These are phyloP conservation scores for Phytophthora aleatoria DNA, from an alignment of 352 stramenopile species.

Conservation along the genomic window DNA sequence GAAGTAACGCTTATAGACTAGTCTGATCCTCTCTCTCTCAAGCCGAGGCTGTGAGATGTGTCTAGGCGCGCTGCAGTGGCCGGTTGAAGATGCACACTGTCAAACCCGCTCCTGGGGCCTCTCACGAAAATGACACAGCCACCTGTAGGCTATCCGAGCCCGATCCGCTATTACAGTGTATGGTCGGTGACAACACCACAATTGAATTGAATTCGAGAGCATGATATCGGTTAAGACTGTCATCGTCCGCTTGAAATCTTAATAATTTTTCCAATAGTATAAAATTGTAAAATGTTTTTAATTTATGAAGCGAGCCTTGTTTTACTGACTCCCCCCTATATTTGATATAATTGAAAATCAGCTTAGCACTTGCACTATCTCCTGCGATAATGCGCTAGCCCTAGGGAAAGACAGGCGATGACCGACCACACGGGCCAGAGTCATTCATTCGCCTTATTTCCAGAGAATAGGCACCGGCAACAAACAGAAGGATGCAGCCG, in stretches of 20 bases:
- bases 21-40: no score
- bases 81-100: slow-evolving; percentile 3
- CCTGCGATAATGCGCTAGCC: background rate
- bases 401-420: slow-evolving; percentile 22
- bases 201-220: slow-evolving; percentile 8
- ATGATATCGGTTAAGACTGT: slow-evolving; percentile 1
- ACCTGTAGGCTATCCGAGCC: slow-evolving; percentile 22
- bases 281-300: background rate
- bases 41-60: background rate
- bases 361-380: background rate
- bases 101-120: slow-evolving; percentile 2
- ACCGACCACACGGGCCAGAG: slow-evolving; percentile 12
- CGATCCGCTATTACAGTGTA: background rate
- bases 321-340: background rate
- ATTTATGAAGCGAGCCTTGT: background rate
- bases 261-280: background rate
- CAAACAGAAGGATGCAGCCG: slow-evolving; percentile 17
- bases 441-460: slow-evolving; percentile 30
- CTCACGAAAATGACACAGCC: slow-evolving; percentile 21
- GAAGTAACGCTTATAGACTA: no score
- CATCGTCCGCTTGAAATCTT: slow-evolving; percentile 12
- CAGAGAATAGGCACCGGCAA: background rate
- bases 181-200: background rate
- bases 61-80: background rate
- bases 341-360: background rate